A percentile compares a stretch with the other conserved stretches of the same genome.
Conservation (phyloP, 2,329 filamentous ascomycete species). For the Endothia cerciana region DNA sequence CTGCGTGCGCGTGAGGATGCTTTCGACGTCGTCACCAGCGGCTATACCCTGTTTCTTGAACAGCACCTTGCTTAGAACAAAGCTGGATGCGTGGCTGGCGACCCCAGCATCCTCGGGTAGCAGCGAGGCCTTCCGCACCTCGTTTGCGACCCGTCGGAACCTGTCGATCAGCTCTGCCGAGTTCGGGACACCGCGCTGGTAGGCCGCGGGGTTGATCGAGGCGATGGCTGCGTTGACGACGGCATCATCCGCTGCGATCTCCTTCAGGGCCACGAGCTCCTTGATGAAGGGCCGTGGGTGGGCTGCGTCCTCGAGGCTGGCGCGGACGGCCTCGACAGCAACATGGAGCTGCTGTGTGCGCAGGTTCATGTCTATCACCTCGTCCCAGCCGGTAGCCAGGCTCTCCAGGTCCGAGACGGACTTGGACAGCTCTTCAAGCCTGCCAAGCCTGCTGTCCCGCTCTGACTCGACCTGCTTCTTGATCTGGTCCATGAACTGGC, state of each 20-base stretch:
- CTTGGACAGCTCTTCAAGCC: conserved; percentile 77
- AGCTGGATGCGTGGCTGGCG: conserved; percentile 88
- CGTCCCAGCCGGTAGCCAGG: conserved; percentile 87
- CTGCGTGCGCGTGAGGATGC: conserved; percentile 86
- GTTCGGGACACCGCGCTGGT: conserved; percentile 88
- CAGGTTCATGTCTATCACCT: conserved; percentile 86
- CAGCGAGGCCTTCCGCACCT: conserved; percentile 92
- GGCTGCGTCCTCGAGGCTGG: conserved; percentile 75
- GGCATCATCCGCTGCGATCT: conserved; percentile 81
- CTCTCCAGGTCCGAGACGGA: conserved; percentile 84
- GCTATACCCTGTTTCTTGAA: conserved; percentile 93
- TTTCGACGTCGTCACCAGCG: conserved; percentile 88
- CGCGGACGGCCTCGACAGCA: conserved; percentile 88
- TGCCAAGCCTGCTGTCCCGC: conserved; percentile 83
- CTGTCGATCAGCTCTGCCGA: conserved; percentile 88
- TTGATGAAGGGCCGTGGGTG: conserved; percentile 84
- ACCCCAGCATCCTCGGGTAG: conserved; percentile 93
- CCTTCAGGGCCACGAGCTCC: conserved; percentile 92
- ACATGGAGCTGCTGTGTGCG: conserved; percentile 96
- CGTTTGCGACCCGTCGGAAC: conserved; percentile 87
- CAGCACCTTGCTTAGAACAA: conserved; percentile 88
- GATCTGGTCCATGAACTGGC: conserved; percentile 79
- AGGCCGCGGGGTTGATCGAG: conserved; percentile 92
- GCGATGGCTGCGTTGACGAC: conserved; percentile 92
- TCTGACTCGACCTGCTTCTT: conserved; percentile 84